Evolutionary conservation across 805 yeast species (phyloP), one percentile per base, ranked within the genome.

Genomic region (Cyberlindnera americana): DNA sequence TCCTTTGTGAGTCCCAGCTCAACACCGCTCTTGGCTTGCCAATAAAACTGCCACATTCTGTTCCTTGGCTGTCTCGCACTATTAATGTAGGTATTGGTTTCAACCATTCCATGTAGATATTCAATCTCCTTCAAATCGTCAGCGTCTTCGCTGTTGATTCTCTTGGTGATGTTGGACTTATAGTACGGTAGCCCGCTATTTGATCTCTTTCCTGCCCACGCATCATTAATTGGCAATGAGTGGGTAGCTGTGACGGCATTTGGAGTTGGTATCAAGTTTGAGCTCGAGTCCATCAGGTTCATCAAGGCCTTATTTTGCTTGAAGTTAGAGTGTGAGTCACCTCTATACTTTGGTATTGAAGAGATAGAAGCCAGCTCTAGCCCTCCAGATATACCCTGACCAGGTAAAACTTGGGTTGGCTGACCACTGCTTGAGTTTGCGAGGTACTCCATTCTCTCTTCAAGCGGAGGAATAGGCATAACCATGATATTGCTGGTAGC

Each of bases 21-120:
- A 5, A 59, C 48, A 12, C 78, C 78, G 17, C 63, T 52, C 47
- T 67, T 72, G 22, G 61, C 60, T 36, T 62, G 66, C 68, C 71
- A 76, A 46, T 70, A 76, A 48, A 61, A 62, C 17, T 55, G 48
- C 81, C 81, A 76, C 52, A 68, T 76, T 33, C 59, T 63, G 19
- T 61, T 57, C 47, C 80, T 60, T 22, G 65, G 49, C 5, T 61
- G 51, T 38, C 79, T 54, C 13, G 68, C 66, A 34, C 62, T 62
- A 44, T 67, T 67, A 32, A 74, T 47, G 26, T 70, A 66, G 31
- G 66, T 66, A 48, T 73, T 73, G 16, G 70, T 46, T 22, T 69
- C 68, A 21, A 74, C 72, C 8, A 69, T 60, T 29, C 76, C 75
- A 43, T 75, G 81, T 6, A 65, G 46, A 46, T 71, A 70, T 46